phyloP scores from a whole-genome alignment of 345 rosid genomes.

The Ceriops zippeliana region DNA sequence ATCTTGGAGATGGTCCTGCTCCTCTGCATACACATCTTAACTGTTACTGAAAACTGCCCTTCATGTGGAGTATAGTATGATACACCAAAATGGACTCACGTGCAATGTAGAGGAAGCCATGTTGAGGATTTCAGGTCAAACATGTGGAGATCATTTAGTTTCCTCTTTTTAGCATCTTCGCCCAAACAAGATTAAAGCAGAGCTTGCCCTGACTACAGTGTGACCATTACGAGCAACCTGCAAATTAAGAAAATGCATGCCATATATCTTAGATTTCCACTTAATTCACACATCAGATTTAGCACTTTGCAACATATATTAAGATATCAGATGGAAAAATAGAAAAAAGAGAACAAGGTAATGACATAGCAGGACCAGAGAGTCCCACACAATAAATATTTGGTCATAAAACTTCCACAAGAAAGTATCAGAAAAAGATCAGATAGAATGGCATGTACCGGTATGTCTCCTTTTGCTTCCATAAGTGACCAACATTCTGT shows the following conservation, averaged over 20 bases:
- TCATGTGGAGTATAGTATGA: neutral
- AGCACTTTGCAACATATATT: neutral
- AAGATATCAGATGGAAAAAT: neutral
- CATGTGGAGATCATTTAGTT: conserved; percentile 91
- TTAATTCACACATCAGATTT: conserved; percentile 1
- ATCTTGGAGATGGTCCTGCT: conserved; percentile 79
- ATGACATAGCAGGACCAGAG: neutral
- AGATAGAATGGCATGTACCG: conserved; percentile 40
- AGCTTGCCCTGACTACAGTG: conserved; percentile 82
- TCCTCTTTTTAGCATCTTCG: conserved; percentile 86
- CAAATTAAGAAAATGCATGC: neutral
- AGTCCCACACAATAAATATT: neutral
- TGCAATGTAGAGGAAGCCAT: conserved; percentile 98
- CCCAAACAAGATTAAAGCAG: conserved; percentile 84
- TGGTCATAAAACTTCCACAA: neutral
- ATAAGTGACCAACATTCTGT: conserved; percentile 87
- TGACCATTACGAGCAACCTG: conserved; percentile 92
- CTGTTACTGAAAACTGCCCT: neutral
- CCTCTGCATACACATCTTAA: conserved; percentile 48
- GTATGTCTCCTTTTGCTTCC: conserved; percentile 95
- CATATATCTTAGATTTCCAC: neutral
- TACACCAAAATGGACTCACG: conserved; percentile 43
- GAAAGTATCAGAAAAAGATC: neutral
- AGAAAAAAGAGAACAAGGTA: neutral
- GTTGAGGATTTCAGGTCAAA: conserved; percentile 90